Percentiles rank a stretch among this genome's conserved stretches.
Conservation (phyloP, 139 green algal species). For the Pleodorina starrii region DNA sequence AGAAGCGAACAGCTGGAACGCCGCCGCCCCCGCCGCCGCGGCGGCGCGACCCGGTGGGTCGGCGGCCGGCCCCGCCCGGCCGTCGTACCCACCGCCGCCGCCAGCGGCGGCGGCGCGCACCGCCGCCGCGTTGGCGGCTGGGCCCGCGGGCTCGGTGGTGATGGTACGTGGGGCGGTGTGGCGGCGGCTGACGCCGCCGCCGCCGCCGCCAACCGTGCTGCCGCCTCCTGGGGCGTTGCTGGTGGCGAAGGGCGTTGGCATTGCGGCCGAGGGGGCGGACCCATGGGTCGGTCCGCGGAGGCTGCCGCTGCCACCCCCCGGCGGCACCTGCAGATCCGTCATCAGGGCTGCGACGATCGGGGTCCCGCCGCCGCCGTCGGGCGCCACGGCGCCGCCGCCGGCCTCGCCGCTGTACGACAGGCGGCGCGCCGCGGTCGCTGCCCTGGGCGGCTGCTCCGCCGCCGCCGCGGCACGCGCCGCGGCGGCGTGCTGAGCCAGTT, state of each 20-base stretch:
- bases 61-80: neutral
- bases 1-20: constrained; percentile 2
- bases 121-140: neutral
- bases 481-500: neutral
- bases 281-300: neutral
- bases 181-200: neutral
- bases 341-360: neutral
- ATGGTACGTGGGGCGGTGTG: no score
- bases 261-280: neutral
- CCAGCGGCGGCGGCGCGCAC: neutral
- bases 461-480: no score
- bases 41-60: no score
- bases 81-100: neutral
- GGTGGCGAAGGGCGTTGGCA: constrained; percentile 18
- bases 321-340: neutral
- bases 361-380: neutral
- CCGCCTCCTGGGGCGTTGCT: neutral
- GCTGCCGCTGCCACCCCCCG: neutral
- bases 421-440: neutral
- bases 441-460: neutral
- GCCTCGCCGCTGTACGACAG: neutral
- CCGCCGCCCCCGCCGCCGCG: neutral
- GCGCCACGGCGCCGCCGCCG: neutral
- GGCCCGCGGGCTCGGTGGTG: neutral
- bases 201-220: neutral